These are phyloP conservation scores for Sabuloglossum arenarium DNA, from an alignment of 495 filamentous ascomycete species.

Conservation along the genomic window DNA sequence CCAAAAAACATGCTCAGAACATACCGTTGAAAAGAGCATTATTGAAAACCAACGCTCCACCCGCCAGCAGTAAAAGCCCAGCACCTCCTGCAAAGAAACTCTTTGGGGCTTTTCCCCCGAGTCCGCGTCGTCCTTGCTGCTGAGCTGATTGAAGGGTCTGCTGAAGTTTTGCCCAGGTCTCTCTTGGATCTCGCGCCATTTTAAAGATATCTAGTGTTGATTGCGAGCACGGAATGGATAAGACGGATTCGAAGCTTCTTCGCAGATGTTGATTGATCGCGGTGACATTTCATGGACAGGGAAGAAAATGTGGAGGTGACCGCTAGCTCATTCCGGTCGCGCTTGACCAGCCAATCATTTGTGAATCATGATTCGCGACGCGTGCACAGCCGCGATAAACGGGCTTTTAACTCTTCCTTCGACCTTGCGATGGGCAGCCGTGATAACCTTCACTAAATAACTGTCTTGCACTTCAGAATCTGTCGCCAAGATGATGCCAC, in stretches of 20 bases:
- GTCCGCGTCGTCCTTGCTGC: constrained; percentile 23
- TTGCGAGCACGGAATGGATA: not conserved
- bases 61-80: constrained; percentile 38
- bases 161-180: constrained; percentile 45
- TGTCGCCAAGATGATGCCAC: constrained; percentile 22
- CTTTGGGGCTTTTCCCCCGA: constrained; percentile 20
- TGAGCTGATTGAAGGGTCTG: constrained; percentile 28
- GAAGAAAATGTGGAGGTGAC: not conserved
- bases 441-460: too few species aligned
- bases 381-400: not conserved
- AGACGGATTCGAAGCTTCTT: not conserved
- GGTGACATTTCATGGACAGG: not conserved
- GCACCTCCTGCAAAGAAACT: constrained; percentile 29
- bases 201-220: not conserved
- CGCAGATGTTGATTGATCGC: not conserved
- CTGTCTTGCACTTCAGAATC: not conserved
- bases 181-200: constrained; percentile 29
- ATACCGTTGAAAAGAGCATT: constrained; percentile 87
- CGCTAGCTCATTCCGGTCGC: not conserved
- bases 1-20: not conserved
- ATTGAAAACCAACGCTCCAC: constrained; percentile 42
- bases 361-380: too few species aligned
- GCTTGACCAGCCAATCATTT: not conserved
- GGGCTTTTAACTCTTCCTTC: not conserved
- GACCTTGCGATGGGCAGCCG: not conserved